Evolutionary conservation across 192 early-diverging fungal genomes (phyloP), one percentile per base, ranked within the genome.

Genomic region (Coemansia sp.): DNA sequence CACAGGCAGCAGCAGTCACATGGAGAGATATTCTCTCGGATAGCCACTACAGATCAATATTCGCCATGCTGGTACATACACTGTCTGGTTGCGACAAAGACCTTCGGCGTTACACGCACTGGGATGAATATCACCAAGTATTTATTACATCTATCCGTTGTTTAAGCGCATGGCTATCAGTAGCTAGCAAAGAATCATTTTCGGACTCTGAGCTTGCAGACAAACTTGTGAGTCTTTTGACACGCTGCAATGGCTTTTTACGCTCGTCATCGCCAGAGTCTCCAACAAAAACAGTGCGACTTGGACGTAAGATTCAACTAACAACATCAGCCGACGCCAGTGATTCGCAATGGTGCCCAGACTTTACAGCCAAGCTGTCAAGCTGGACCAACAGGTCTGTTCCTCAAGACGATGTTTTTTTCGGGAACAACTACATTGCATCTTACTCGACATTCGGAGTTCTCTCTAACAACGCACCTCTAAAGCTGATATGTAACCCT

Each of bases 121-220:
- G 75, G 75, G 48, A 56, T 22, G 65, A 51, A 42, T 78, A 71
- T 46, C 75, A 78, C 24, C 75, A 78, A 38, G 23, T 64, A 27
- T 71, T 78, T 53, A 78, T 78, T n/a, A 48, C 54, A 1, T 71
- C 75, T 12, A 49, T 78, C 30, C 69, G 62, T 38, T 78, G 75
- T 33, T 59, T 78, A 7, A 62, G 51, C 25, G 57, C 49, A 10
- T 78, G 75, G 75, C 38, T 67, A 0, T 66, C 66, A 14, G 41
- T 60, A 3, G 48, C 62, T 14, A 23, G 30, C 1, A 40, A 54
- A 40, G 46, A 56, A 7, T 25, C 44, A 1, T 30, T 23, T 5
- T 47, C 59, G 40, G 13, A 15, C 0, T 47, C 56, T 11, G 61
- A 57, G 5, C 12, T 55, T 13, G n/a, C 59, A 13, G 25, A 27